Evolutionary conservation across 2,329 filamentous ascomycete species (phyloP).

Genomic region (Pseudodiploospora longispora): DNA sequence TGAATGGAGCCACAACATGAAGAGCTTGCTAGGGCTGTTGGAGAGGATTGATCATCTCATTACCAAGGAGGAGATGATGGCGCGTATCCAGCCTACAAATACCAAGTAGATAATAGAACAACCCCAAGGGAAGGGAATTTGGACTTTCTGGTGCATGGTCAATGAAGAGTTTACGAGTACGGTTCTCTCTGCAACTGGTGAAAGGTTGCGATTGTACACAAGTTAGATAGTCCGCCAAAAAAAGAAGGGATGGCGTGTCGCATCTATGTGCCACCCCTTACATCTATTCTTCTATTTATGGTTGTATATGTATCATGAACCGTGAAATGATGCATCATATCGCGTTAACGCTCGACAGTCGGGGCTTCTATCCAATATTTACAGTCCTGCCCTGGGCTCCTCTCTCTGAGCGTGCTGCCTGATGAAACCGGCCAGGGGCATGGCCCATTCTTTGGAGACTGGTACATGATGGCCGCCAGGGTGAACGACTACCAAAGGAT

Average conservation of each 20-base stretch:
- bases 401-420: slow-evolving; percentile 26
- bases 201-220: slow-evolving; percentile 20
- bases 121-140: neutral
- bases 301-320: slow-evolving; percentile 13
- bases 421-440: slow-evolving; percentile 68
- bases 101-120: slow-evolving; percentile 21
- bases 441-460: slow-evolving; percentile 70
- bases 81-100: slow-evolving; percentile 69
- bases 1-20: slow-evolving; percentile 98
- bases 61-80: slow-evolving; percentile 99
- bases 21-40: slow-evolving; percentile 74
- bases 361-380: neutral
- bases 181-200: slow-evolving; percentile 7
- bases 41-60: slow-evolving; percentile 96
- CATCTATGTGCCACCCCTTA: slow-evolving; percentile 15
- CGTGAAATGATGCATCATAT: slow-evolving; percentile 1
- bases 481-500: slow-evolving; percentile 53
- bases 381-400: slow-evolving; percentile 18
- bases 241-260: slow-evolving; percentile 19
- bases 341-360: neutral
- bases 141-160: slow-evolving; percentile 1
- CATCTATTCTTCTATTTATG: slow-evolving; percentile 16
- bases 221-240: slow-evolving; percentile 24
- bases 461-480: slow-evolving; percentile 90
- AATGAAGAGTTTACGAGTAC: slow-evolving; percentile 4